Evolutionary conservation across 139 green algal genomes (phyloP), one percentile per base, ranked within the genome.

Genomic region (Chlamydomonas applanata): DNA sequence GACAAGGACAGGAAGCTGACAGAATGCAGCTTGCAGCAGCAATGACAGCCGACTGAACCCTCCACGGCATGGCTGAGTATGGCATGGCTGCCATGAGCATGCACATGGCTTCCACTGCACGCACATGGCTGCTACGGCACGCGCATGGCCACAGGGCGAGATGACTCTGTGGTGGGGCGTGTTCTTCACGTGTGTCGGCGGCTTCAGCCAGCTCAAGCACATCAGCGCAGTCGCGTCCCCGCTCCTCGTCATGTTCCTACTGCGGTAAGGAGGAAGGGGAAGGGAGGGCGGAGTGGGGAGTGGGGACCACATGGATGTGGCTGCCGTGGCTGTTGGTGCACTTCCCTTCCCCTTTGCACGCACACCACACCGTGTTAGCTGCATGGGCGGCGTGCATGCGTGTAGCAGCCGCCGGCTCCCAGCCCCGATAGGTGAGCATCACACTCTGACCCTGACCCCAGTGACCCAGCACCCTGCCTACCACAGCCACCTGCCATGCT

Each of bases 231-330:
- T 93, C 22, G 77, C 71, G 27, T 83, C 72, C 40, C 93, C 93
- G 1, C 24, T 95, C 4, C 90, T 93, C 34, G 87, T 94, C 4
- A 87, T 85, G 62, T 44, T 87, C n/a, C 79, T 94, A 11, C 65
- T 96, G 61, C 72, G 64, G 73, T 73, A 57, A 69, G 63, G 7
- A 24, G 14, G 9, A 53, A 29, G 24, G 24, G 13, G 20, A 20
- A 29, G 22, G 13, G 20, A 19, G 20, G 7, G 66, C 17, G 46
- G 24, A 14, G 14, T 24, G 56, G 14, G 14, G 33, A 52, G 3
- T 25, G 5, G 27, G n/a, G 4, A 44, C 19, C 3, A 44, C 59
- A 44, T 44, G 59, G 5, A 66, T 27, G 29, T 25, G 59, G 20
- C 5, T 66, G 25, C 16, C 7, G 40, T 49, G 40, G 40, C 11